Evolutionary conservation across 371 early-diverging fungal species (phyloP).

Genomic region (Syncephalastrum contaminatum): DNA sequence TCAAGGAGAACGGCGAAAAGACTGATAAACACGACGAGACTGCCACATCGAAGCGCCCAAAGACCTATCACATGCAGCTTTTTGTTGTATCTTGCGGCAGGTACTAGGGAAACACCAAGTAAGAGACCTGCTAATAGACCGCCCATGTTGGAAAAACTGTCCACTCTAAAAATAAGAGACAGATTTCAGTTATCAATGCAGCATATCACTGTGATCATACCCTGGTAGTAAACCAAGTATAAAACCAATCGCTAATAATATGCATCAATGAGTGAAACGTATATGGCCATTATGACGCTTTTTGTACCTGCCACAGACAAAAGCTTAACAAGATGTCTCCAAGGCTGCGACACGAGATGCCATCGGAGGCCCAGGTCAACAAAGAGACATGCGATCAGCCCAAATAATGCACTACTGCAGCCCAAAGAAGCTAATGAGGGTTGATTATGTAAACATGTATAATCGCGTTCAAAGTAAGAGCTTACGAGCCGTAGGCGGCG

Average conservation of each 20-base stretch:
- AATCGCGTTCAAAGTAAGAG: background rate
- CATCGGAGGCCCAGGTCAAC: slow-evolving; percentile 73
- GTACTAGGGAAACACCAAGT: slow-evolving; percentile 42
- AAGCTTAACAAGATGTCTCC: slow-evolving; percentile 59
- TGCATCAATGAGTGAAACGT: background rate
- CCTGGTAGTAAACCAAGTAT: slow-evolving; percentile 69
- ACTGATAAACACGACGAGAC: background rate
- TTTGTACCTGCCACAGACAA: slow-evolving; percentile 11
- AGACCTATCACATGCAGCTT: slow-evolving; percentile 1
- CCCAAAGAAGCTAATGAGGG: slow-evolving; percentile 58
- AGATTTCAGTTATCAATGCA: background rate
- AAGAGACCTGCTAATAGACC: slow-evolving; percentile 53
- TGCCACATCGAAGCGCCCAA: slow-evolving; percentile 5
- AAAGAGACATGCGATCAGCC: slow-evolving; percentile 62
- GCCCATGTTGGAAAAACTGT: slow-evolving; percentile 66
- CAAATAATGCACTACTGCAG: slow-evolving; percentile 71
- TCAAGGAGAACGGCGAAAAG: slow-evolving; percentile 1
- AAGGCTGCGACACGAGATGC: slow-evolving; percentile 56
- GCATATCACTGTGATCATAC: slow-evolving; percentile 63
- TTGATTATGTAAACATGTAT: background rate
- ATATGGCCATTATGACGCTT: background rate
- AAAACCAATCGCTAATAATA: slow-evolving; percentile 14
- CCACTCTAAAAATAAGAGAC: slow-evolving; percentile 30
- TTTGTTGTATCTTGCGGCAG: slow-evolving; percentile 14
- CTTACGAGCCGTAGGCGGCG: slow-evolving; percentile 51